Evolutionary conservation across 371 early-diverging fungal genomes (phyloP), one percentile per base, ranked within the genome.

Genomic region (Syncephalis plumigaleata): DNA sequence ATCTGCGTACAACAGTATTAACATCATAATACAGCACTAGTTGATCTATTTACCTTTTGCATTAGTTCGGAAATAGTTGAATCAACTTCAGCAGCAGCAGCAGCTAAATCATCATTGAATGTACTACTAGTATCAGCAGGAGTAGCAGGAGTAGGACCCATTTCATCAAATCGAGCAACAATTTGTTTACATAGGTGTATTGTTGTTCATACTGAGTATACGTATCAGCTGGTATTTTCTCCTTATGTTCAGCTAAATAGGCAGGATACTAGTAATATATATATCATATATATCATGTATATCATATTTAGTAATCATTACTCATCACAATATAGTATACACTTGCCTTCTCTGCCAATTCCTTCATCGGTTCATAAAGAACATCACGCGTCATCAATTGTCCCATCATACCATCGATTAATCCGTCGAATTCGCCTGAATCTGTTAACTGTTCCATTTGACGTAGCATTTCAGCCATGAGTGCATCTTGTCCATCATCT

Each of bases 291-390:
- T 26, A 52, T 25, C n/a, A n/a, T 27, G 17, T 13, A 4, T 4
- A 8, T 65, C 45, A 37, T 67, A 44, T 40, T 51, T 21, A 16
- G 22, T 38, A 49, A 23, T 18, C n/a, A 44, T 25, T 20, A 8
- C 38, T n/a, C 36, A 42, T 23, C 31, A 37, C 9, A 21, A 40
- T n/a, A 44, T 42, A 23, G 4, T 18, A 54, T 47, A 17, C 0
- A 42, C 45, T 37, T 66, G 81, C 81, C 71, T 79, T 80, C 4
- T 49, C 58, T 20, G 71, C 67, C 47, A 95, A 61, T 46, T 91
- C 90, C 64, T 81, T 80, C 75, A 95, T 81, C 11, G 94, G 93
- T 56, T 93, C 93, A 62, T 88, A 85, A 18, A 95, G 68, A 37
- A 92, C 58, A 40, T 92, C 93, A 56, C 86, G 88, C 44, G 83